Base-by-base conservation (phyloP, 1,284 basidiomycete species). In the Sphaerobolus stellatus region DNA sequence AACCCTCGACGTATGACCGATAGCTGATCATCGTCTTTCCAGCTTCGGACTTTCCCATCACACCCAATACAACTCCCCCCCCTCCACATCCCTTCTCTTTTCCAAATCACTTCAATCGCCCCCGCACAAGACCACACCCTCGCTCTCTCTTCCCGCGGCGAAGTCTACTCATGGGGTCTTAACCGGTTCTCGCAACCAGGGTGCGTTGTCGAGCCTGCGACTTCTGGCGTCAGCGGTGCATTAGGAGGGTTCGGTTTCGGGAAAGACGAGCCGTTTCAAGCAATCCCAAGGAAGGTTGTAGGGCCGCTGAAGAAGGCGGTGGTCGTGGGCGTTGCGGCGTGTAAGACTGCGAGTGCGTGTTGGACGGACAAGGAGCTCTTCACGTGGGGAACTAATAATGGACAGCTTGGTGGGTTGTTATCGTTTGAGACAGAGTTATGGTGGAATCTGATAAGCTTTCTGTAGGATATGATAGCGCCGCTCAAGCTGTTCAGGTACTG, bases 381-480 rank as follows among this genome's bases (percentile, higher is more conserved):
- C 72, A 97, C 95, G 0, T 99, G 95, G 95, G 97, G 96, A 0
- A 94, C 90, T 24, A 98, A 98, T 69, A 82, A 81, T 30, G 97
- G 97, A 0, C 97, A 99, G 68, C 78, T 99, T 3, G 95, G 95
- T 36, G 38, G 30, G 20, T 28, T n/a, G n/a, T 24, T 33, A 41
- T 50, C 31, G 18, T 24, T 27, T 46, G 5, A 28, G 45, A 25
- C 45, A 49, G 28, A 22, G n/a, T n/a, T n/a, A n/a, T n/a, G n/a
- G n/a, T n/a, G n/a, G n/a, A n/a, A n/a, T n/a, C n/a, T n/a, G n/a
- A n/a, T n/a, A 36, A 1, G 11, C 44, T 30, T 8, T n/a, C n/a
- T n/a, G n/a, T 55, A 88, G 86, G 88, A 1, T 92, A 92, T 59
- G 86, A 90, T 58, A 89, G 83, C 64, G 68, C 74, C 4, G 78